Base-by-base conservation (phyloP, 2,329 filamentous ascomycete genomes). In the Colletotrichum coccodes region DNA sequence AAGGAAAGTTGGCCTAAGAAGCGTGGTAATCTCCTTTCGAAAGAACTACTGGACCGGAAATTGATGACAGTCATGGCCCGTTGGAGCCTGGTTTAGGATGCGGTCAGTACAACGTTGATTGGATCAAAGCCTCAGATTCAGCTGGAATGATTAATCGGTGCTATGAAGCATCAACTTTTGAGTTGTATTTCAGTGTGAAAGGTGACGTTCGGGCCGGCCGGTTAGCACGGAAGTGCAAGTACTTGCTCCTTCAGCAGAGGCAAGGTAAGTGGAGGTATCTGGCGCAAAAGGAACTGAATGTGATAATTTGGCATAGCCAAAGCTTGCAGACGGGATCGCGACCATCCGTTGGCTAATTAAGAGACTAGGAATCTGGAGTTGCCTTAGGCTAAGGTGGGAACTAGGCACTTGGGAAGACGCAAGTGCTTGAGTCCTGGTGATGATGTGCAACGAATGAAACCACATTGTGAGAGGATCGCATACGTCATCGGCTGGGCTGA, bases 401-500 rank as follows among this genome's bases (percentile, higher is more conserved):
- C 28, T n/a, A n/a, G n/a, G n/a, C n/a, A n/a, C n/a, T n/a, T 49
- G 26, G 36, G 8, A 56, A n/a, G 36, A 26, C 26, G 14, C 26
- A 18, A 49, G 3, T 28, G 44, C 28, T 58, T 32, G 40, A 8
- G n/a, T n/a, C n/a, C n/a, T 34, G 40, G 32, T n/a, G 9, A 38
- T 47, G 57, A 46, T 36, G n/a, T 38, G 32, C 23, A 38, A 36
- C 30, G 52, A 34, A 53, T 28, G 36, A 46, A 36, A 53, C 21
- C 42, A 32, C 40, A 36, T 57, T 42, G 11, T 16, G 28, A 18
- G 50, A 64, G 53, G 40, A n/a, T 32, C 34, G 42, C 14, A 34
- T 67, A 67, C 64, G 64, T 67, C 64, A 67, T 64, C 14, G 34
- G 42, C 14, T 11, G 42, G 44, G 42, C 34, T 30, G 50, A 50